Evolutionary conservation across 345 rosid species (phyloP), one percentile per base, ranked within the genome.

Genomic region (Populus ilicifolia): DNA sequence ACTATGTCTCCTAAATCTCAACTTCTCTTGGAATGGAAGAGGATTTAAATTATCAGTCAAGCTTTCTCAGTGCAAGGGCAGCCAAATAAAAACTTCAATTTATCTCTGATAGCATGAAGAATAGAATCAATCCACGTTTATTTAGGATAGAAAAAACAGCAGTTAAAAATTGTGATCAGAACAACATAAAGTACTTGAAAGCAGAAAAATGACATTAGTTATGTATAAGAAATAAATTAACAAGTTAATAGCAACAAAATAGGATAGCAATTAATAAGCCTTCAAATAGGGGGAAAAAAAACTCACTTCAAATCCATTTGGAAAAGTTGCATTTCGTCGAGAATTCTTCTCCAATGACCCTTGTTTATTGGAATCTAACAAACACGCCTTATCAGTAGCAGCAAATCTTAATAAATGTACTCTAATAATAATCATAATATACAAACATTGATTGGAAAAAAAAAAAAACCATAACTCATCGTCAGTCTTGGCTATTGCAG

Each of bases 221-320:
- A 25, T n/a, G 5, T 3, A 59, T 23, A 23, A 59, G 64, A 59
- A 59, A 59, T 59, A 59, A n/a, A 23, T 23, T 21, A 12, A n/a
- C 64, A 59, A 59, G 27, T 59, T 59, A n/a, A 56, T 10, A 23
- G 29, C 0, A 59, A 23, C 14, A 59, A n/a, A 59, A 9, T 39
- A 35, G 23, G 30, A 14, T n/a, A 20, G 62, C 16, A n/a, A 44
- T 25, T 5, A 46, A 67, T 33, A 33, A 33, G 61, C n/a, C 11
- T n/a, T 65, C 3, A n/a, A 71, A 75, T 17, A 74, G 39, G 36
- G 36, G 0, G 4, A 33, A 33, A 33, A 29, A 71, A 25, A 4
- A 35, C 68, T 83, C 70, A 91, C 99, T 91, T 93, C 97, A 82
- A 91, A 84, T 75, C 89, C 97, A 80, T 80, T 85, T 7, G 97